Base-by-base conservation (phyloP, 139 green algal species). In the Volvox reticuliferus region DNA sequence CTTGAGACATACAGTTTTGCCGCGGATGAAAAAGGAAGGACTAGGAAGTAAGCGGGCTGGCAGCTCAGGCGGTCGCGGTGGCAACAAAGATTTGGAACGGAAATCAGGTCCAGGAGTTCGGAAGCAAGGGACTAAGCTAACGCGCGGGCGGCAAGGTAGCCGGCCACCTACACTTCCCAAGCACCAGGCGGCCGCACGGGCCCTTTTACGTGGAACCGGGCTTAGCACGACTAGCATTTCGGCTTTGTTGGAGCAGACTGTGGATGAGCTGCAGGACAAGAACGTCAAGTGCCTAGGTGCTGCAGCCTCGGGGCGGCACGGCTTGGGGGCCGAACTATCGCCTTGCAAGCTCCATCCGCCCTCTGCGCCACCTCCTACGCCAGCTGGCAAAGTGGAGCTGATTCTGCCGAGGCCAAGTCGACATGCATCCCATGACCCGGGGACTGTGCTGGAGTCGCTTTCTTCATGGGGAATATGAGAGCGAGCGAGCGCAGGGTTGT, bases 391-490 rank as follows among this genome's bases (percentile, higher is more conserved):
- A 55, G 17, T 35, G 14, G 30, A 50, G 32, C 78, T 33, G 2
- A 12, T 44, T 12, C 1, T n/a, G 17, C 5, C 36, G 78, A 55
- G 30, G 32, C 75, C 28, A 18, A 36, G 26, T 2, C 71, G 71
- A n/a, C 24, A 0, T 5, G 63, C 37, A 18, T 13, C 20, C 20
- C 24, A 50, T 18, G 84, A 89, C 84, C 33, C 85, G 17, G 33
- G 35, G 33, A 18, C 37, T 2, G 85, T 89, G 68, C 85, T 89
- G 26, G 85, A 82, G 13, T 89, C 85, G 17, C 85, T 89, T n/a
- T 75, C 44, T 1, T 36, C 63, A 0, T 89, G 85, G 85, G 85
- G 85, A 2, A n/a, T 89, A 19, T 82, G 26, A n/a, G 2, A 12
- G 24, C 44, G 44, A 55, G 44, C 44, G 44, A 9, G 44, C n/a